A percentile compares a stretch with the other conserved stretches of the same genome.
Conservation (phyloP, 768 basidiomycete genomes). For the Auricularia sp. region DNA sequence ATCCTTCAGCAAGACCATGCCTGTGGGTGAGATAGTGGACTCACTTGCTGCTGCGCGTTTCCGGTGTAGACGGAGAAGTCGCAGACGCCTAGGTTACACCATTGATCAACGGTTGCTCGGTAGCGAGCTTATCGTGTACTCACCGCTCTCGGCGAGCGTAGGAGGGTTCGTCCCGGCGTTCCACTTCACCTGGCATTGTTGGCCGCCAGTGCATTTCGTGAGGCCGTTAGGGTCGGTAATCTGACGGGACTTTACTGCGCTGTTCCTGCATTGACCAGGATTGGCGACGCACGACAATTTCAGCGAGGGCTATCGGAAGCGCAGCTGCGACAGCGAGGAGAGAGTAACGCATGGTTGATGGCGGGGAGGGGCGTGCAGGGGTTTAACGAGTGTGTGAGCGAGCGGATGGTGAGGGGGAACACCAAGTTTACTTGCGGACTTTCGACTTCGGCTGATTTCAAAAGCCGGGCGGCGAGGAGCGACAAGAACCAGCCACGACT, state of each 20-base stretch:
- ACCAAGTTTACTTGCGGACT: background rate
- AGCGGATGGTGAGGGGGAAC: background rate
- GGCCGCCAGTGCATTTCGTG: slow-evolving; percentile 2
- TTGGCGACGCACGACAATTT: background rate
- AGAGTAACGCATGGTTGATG: background rate
- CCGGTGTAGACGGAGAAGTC: background rate
- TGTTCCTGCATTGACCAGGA: background rate
- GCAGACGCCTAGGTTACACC: background rate
- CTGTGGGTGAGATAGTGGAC: background rate
- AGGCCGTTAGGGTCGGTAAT: background rate
- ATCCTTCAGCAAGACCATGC: background rate
- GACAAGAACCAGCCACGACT: background rate
- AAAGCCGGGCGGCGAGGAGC: background rate
- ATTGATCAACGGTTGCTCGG: background rate
- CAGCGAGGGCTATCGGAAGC: background rate
- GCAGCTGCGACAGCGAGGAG: background rate
- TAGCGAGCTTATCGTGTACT: background rate
- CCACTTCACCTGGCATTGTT: slow-evolving; percentile 1
- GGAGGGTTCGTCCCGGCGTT: background rate
- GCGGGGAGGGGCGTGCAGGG: background rate
- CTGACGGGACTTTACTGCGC: background rate
- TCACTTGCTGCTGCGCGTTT: slow-evolving; percentile 3
- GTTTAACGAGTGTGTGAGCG: background rate
- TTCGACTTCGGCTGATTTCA: background rate
- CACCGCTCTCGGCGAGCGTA: background rate